phyloP scores from a whole-genome alignment of 441 rosid species.

The Lepidium campestre region DNA sequence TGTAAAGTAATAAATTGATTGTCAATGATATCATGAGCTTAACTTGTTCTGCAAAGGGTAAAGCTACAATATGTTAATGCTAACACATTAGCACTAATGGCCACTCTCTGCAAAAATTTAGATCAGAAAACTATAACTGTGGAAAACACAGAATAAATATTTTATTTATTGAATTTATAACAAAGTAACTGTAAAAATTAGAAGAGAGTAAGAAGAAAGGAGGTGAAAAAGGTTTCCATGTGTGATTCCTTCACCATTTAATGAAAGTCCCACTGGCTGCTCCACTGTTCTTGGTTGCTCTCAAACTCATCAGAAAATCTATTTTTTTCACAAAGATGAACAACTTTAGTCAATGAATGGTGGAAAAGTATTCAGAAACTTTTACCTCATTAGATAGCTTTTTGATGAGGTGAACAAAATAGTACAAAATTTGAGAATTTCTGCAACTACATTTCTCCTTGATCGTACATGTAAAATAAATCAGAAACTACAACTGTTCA shows the following conservation, averaged over 20 bases:
- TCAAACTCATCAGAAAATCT: constrained; percentile 7
- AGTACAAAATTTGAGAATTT: not conserved
- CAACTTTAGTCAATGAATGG: constrained; percentile 11
- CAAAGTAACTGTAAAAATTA: not conserved
- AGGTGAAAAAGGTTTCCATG: constrained; percentile 24
- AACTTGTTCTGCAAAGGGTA: not conserved
- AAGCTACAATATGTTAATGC: not conserved
- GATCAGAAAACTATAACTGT: not conserved
- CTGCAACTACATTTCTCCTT: not conserved
- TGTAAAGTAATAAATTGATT: constrained; percentile 15
- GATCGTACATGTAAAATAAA: not conserved
- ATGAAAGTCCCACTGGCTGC: constrained; percentile 27
- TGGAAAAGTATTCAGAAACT: constrained; percentile 9
- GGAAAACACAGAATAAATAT: not conserved
- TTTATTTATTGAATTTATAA: not conserved
- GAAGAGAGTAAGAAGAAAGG: constrained; percentile 26
- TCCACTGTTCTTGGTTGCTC: constrained; percentile 19
- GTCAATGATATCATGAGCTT: not conserved
- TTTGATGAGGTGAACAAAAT: not conserved
- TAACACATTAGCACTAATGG: not conserved
- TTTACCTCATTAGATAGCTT: constrained; percentile 3
- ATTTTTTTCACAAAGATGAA: constrained; percentile 14
- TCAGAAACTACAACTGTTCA: not conserved
- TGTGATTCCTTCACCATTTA: constrained; percentile 25
- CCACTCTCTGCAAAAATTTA: not conserved